A percentile compares a stretch with the other conserved stretches of the same genome.
Evolutionary conservation across 495 filamentous ascomycete species (phyloP).

Genomic region (Penicillium ochrochloron): DNA sequence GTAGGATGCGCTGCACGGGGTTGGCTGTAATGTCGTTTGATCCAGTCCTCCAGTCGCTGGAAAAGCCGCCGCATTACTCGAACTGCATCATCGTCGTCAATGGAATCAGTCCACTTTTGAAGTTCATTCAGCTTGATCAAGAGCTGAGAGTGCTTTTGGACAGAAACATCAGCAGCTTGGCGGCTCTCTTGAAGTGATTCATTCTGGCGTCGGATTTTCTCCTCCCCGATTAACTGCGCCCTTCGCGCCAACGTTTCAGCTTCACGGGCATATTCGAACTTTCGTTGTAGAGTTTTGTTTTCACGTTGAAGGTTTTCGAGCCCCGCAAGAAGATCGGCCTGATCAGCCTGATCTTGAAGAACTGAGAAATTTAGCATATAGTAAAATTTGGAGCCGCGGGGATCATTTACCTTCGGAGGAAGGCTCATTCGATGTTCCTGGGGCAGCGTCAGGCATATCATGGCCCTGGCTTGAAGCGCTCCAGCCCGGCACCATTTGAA

Average conservation of each 20-base stretch:
- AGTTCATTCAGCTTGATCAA: not conserved
- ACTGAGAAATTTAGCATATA: not conserved
- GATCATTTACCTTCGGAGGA: not conserved
- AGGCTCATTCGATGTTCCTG: not conserved
- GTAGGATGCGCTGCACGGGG: not conserved
- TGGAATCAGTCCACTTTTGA: constrained; percentile 6
- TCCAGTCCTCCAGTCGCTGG: constrained; percentile 5
- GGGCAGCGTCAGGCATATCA: not conserved
- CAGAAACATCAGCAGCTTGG: not conserved
- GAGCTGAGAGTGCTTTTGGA: constrained; percentile 5
- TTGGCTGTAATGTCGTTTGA: constrained; percentile 8
- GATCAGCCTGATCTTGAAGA: not conserved
- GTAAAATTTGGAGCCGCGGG: not conserved
- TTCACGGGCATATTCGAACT: not conserved
- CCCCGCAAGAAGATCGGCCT: not conserved
- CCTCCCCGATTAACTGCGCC: not conserved
- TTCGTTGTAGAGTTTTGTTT: not conserved
- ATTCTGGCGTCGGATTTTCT: constrained; percentile 12
- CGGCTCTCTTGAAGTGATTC: not conserved
- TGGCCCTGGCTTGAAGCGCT: not conserved
- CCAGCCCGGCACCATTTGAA: not conserved
- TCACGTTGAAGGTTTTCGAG: not conserved
- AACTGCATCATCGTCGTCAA: constrained; percentile 1
- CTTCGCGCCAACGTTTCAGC: not conserved
- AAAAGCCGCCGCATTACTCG: constrained; percentile 5